A percentile compares a stretch with the other conserved stretches of the same genome.
phyloP scores from a whole-genome alignment of 805 yeast species.

The Kodamaea sagamina region DNA sequence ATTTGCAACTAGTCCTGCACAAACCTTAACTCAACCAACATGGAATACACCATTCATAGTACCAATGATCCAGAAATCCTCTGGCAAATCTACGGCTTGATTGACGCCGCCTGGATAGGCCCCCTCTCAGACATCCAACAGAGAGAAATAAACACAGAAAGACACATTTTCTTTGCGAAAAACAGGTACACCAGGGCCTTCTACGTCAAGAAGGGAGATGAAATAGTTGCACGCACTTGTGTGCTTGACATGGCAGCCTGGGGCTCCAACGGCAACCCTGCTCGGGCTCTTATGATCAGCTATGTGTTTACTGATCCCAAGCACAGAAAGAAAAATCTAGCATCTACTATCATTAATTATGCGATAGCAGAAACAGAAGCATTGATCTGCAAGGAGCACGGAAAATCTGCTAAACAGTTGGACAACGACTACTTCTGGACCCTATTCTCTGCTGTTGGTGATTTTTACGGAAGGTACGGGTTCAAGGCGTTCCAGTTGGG shows the following conservation, averaged over 20 bases:
- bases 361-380: slow-evolving; percentile 36
- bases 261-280: slow-evolving; percentile 1
- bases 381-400: slow-evolving; percentile 25
- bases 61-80: slow-evolving; percentile 28
- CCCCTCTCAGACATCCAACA: slow-evolving; percentile 23
- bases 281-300: slow-evolving; percentile 8
- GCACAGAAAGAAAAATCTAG: slow-evolving; percentile 33
- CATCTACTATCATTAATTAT: slow-evolving; percentile 24
- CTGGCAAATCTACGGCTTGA: slow-evolving; percentile 21
- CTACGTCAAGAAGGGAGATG: slow-evolving; percentile 5
- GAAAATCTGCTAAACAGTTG: slow-evolving; percentile 22
- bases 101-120: slow-evolving; percentile 30
- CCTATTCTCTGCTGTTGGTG: slow-evolving; percentile 75
- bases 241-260: slow-evolving; percentile 4
- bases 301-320: slow-evolving; percentile 30
- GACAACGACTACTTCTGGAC: slow-evolving; percentile 40
- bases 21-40: too few relatives aligned
- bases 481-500: slow-evolving; percentile 43
- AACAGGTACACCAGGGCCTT: slow-evolving; percentile 11
- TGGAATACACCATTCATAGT: slow-evolving; percentile 18
- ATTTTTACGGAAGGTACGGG: slow-evolving; percentile 65
- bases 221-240: slow-evolving; percentile 6
- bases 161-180: slow-evolving; percentile 13
- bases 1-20: background rate
- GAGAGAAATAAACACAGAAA: slow-evolving; percentile 21